Base-by-base conservation (phyloP, 148 eudicot species). In the Diospyros kaki region DNA sequence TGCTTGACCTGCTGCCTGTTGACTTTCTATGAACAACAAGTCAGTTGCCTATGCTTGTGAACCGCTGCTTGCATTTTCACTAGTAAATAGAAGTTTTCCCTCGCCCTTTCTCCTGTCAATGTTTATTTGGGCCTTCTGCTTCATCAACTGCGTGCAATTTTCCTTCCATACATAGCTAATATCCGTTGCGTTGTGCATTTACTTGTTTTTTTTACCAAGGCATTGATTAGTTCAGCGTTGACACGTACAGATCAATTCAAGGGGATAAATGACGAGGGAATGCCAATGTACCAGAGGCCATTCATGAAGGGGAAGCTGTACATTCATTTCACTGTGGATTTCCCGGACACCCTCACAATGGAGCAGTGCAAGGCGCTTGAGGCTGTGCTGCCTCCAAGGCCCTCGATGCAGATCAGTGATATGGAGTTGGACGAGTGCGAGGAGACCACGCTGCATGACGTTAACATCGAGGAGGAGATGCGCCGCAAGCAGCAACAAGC, bases 361-460 rank as follows among this genome's bases (percentile, higher is more conserved):
- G 89, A 86, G 18, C 86, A 86, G 59, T 74, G 81, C 81, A 83
- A 83, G 85, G 78, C 83, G 5, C 72, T 86, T n/a, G 89, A 83
- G 73, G 68, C 73, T 10, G 89, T 83, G 69, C 60, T 86, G 64
- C 89, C 89, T 44, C 80, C 87, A 1, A 83, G 68, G 65, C 64
- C 88, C 15, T 39, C 77, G 4, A 66, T 45, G 38, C 81, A 86
- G 75, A 64, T 81, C 14, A 74, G 83, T 1, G 83, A 81, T 4
- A 81, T 81, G 86, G 89, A 86, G 76, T 48, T 86, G 70, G 87
- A 86, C 2, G 89, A 86, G 59, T 86, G 89, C 53, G 86, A 86
- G 76, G 89, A 86, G 81, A 86, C 89, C 1, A 86, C 86, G 0
- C 67, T 86, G 59, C 89, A 81, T 46, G 89, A 83, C 72, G 87